A percentile compares a stretch with the other conserved stretches of the same genome.
Conservation (phyloP, 441 rosid genomes). For the Hura crepitans region DNA sequence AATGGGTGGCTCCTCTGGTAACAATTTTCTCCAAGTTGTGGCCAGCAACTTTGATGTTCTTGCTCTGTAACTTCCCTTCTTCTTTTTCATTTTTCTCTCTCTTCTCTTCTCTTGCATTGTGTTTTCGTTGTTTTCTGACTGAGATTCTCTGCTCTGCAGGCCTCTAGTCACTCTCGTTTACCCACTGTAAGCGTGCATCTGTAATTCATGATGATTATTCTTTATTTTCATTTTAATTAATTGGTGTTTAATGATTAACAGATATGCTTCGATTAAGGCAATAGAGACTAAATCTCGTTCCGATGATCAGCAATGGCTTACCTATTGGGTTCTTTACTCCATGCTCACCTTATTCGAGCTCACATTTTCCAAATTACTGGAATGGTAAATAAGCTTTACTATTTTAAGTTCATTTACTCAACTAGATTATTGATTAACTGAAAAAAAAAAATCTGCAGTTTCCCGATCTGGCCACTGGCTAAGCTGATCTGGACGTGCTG, state of each 20-base stretch:
- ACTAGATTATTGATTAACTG: no score
- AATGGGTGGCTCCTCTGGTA: slow-evolving; percentile 45
- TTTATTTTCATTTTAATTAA: slow-evolving; percentile 9
- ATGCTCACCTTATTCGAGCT: slow-evolving; percentile 81
- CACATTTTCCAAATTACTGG: slow-evolving; percentile 73
- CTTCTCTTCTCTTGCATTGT: neutral
- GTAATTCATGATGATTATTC: neutral
- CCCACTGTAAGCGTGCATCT: slow-evolving; percentile 65
- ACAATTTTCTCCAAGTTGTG: slow-evolving; percentile 56
- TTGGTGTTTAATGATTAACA: no score
- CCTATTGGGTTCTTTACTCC: slow-evolving; percentile 93
- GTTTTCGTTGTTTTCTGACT: neutral
- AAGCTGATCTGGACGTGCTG: slow-evolving; percentile 86
- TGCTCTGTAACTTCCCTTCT: slow-evolving; percentile 53
- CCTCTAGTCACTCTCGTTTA: slow-evolving; percentile 84
- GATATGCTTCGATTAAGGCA: slow-evolving; percentile 85
- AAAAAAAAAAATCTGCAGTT: no score
- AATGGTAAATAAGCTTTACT: slow-evolving; percentile 45
- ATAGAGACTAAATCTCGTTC: slow-evolving; percentile 77
- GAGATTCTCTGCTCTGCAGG: slow-evolving; percentile 36
- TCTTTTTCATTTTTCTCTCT: neutral
- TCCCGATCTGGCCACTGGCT: slow-evolving; percentile 70
- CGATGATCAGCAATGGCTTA: slow-evolving; percentile 94
- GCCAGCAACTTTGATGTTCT: slow-evolving; percentile 82
- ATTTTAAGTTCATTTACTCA: no score